Percentiles rank a stretch among this genome's conserved stretches.
These are phyloP conservation scores for Diaporthe ilicicola DNA, from an alignment of 2,329 filamentous ascomycete species.

Conservation along the genomic window DNA sequence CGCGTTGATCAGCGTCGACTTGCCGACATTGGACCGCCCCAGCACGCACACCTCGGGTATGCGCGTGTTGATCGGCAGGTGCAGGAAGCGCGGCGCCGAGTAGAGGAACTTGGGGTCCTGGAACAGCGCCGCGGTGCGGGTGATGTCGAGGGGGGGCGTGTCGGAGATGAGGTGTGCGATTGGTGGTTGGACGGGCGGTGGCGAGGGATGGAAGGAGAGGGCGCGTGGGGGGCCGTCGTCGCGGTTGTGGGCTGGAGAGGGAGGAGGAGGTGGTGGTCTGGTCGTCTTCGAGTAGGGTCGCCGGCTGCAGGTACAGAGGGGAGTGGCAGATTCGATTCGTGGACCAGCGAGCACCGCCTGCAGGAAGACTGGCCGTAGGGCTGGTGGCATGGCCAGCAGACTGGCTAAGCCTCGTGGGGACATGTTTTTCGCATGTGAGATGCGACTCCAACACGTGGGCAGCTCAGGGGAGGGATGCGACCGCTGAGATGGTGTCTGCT, in stretches of 20 bases:
- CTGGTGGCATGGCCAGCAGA: slow-evolving; percentile 37
- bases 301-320: slow-evolving; percentile 4
- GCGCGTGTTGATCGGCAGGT: slow-evolving; percentile 60
- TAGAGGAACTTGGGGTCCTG: slow-evolving; percentile 52
- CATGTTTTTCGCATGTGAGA: slow-evolving; percentile 32
- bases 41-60: slow-evolving; percentile 76
- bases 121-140: slow-evolving; percentile 40
- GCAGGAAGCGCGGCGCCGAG: slow-evolving; percentile 56
- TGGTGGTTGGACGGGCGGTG: slow-evolving; percentile 37
- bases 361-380: slow-evolving; percentile 36
- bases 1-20: slow-evolving; percentile 88
- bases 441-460: slow-evolving; percentile 28
- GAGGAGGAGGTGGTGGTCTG: background rate
- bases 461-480: background rate
- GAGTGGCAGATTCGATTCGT: slow-evolving; percentile 5
- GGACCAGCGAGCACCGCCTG: slow-evolving; percentile 29
- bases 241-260: background rate
- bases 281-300: background rate
- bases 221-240: slow-evolving; percentile 30
- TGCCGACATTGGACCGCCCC: slow-evolving; percentile 89
- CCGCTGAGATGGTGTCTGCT: slow-evolving; percentile 1
- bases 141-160: slow-evolving; percentile 34
- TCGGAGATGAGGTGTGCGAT: slow-evolving; percentile 33
- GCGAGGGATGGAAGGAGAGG: slow-evolving; percentile 42
- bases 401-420: slow-evolving; percentile 31